phyloP scores from a whole-genome alignment of 306 rosid species.

The barrel medic (Medicago truncatula) region DNA sequence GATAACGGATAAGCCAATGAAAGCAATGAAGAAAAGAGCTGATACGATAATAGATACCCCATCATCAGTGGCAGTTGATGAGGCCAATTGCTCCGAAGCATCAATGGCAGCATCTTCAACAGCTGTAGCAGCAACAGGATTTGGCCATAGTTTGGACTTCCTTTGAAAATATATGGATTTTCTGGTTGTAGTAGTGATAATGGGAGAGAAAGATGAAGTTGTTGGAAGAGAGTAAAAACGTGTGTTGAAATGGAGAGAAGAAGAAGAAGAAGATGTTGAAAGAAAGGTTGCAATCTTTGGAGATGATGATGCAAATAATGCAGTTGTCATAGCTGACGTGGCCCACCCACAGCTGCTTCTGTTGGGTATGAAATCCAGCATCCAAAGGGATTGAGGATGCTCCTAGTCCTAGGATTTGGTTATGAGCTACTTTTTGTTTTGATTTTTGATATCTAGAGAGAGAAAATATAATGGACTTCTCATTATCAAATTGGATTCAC shows the following conservation, averaged over 20 bases:
- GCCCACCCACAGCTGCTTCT: too few relatives aligned
- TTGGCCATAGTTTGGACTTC: conserved; percentile 38
- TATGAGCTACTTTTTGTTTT: too few relatives aligned
- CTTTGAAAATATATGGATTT: conserved; percentile 29
- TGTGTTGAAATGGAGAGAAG: conserved; percentile 19
- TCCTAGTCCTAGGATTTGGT: too few relatives aligned
- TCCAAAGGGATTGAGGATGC: too few relatives aligned
- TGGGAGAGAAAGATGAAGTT: conserved; percentile 33
- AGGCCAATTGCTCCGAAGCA: conserved; percentile 57
- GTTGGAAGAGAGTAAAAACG: conserved; percentile 34
- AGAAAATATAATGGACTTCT: too few relatives aligned
- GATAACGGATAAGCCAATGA: conserved; percentile 72
- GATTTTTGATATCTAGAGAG: too few relatives aligned
- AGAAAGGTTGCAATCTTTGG: conserved; percentile 45
- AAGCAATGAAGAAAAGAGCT: conserved; percentile 73
- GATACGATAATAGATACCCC: conserved; percentile 55
- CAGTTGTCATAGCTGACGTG: conserved; percentile 48
- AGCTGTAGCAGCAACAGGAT: conserved; percentile 46
- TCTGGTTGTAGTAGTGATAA: conserved; percentile 33
- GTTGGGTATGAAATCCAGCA: too few relatives aligned
- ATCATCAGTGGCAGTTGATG: conserved; percentile 39
- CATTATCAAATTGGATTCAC: too few relatives aligned
- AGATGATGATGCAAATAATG: conserved; percentile 41
- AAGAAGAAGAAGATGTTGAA: conserved; percentile 33
- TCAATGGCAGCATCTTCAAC: conserved; percentile 54